Evolutionary conservation across 2,329 filamentous ascomycete genomes (phyloP).

Genomic region (Ambrosiella xylebori): DNA sequence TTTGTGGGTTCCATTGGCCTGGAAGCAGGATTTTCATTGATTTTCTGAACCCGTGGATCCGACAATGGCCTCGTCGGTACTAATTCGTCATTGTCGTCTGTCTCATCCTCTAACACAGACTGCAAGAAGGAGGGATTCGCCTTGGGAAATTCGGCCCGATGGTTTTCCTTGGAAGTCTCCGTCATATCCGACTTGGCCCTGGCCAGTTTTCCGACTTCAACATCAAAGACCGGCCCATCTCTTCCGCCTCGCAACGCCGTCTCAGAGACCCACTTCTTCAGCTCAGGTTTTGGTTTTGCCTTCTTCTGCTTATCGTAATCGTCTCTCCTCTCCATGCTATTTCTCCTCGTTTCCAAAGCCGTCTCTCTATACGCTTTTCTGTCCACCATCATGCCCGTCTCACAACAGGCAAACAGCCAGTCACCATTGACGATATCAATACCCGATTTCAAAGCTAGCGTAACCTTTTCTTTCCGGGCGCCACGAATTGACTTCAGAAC

Average conservation of each 20-base stretch:
- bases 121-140: conserved; percentile 2
- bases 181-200: too few species aligned
- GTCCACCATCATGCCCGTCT: conserved; percentile 20
- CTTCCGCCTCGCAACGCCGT: too few species aligned
- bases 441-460: conserved; percentile 54
- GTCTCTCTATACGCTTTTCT: neutral
- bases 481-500: conserved; percentile 45
- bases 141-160: neutral
- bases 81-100: conserved; percentile 2
- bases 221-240: too few species aligned
- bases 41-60: neutral
- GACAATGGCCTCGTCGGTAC: neutral
- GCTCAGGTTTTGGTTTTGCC: neutral
- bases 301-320: neutral
- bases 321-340: neutral
- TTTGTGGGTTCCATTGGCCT: too few species aligned
- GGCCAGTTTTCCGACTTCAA: too few species aligned
- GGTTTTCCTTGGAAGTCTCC: neutral
- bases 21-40: too few species aligned
- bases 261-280: neutral
- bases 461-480: conserved; percentile 58
- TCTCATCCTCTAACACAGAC: conserved; percentile 7
- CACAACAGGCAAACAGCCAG: conserved; percentile 75
- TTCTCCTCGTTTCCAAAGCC: neutral
- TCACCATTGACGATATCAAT: conserved; percentile 66